Evolutionary conservation across 768 basidiomycete species (phyloP), one percentile per base, ranked within the genome.

Genomic region (Suillus ampliporus): DNA sequence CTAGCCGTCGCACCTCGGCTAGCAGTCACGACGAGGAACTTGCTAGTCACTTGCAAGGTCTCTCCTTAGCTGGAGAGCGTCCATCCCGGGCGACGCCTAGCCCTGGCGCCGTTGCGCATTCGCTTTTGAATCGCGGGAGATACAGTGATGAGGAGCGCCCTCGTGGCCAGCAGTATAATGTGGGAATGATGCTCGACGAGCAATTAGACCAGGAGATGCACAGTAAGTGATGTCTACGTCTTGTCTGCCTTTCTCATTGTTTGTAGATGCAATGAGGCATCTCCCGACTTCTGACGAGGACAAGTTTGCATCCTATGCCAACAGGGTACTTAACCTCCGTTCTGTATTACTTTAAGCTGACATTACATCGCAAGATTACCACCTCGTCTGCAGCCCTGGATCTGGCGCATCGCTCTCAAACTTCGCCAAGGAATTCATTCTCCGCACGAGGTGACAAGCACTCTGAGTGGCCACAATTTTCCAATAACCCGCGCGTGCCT

Each of bases 381-480:
- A 87, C 91, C 19, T 91, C 94, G 19, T 97, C 96, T 21, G 95
- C 93, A 38, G 96, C 97, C 46, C 78, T 98, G 69, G 96, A 98
- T 76, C 84, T 98, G 41, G 95, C 97, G 17, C 93, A 95, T 56
- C 84, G 93, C 38, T 89, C 92, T 5, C 94, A 93, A 73, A 90
- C 90, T 7, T 89, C 91, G 15, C 88, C 90, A 28, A 84, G 87
- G 35, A 78, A 84, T 54, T 86, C 85, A 53, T 86, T 86, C 63
- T 72, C 81, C 35, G 75, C 78, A 64, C 87, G 89, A 48, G 81
- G 85, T 38, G 89, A 89, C 71, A 90, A 89, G 73, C 83, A 92
- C 10, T 94, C 94, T 1, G 95, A 97, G 74, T 98, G 96, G 96
- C 93, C 95, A 37, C 94, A 95, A 74, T 97, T 95, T 77, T 80